Percentiles rank a stretch among this genome's conserved stretches.
Evolutionary conservation across 129 eudicot genomes (phyloP).

Genomic region (Lactuca sativa): DNA sequence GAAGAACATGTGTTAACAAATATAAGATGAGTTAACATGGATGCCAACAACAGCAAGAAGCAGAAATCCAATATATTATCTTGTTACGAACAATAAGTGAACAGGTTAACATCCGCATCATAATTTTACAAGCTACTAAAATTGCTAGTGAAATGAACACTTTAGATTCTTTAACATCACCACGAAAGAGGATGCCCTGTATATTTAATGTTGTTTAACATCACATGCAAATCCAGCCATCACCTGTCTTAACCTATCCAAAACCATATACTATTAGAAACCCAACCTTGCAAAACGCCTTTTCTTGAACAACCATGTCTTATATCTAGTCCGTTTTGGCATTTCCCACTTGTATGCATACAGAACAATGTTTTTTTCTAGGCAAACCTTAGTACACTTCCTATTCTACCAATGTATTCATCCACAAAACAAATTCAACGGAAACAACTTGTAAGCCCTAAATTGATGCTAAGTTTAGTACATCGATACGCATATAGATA

Average conservation of each 20-base stretch:
- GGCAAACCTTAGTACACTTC: conserved; percentile 1
- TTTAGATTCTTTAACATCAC: neutral
- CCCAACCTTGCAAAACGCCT: neutral
- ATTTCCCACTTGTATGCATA: neutral
- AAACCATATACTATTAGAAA: neutral
- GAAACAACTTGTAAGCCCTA: conserved; percentile 21
- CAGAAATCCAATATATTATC: neutral
- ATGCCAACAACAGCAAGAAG: neutral
- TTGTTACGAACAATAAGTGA: neutral
- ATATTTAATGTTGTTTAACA: neutral
- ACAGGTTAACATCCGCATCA: neutral
- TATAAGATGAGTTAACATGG: neutral
- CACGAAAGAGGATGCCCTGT: neutral
- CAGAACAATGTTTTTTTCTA: neutral
- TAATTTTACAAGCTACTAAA: neutral
- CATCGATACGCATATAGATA: conserved; percentile 2
- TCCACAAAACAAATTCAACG: conserved; percentile 6
- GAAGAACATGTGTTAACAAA: conserved; percentile 8
- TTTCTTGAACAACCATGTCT: neutral
- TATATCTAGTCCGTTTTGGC: neutral
- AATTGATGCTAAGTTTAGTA: conserved; percentile 3
- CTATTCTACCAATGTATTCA: neutral
- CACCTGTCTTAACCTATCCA: neutral
- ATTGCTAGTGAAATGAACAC: too few relatives aligned
- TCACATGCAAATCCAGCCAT: neutral